Evolutionary conservation across 2,329 filamentous ascomycete species (phyloP), one percentile per base, ranked within the genome.

Genomic region (Colletotrichum liriopes): DNA sequence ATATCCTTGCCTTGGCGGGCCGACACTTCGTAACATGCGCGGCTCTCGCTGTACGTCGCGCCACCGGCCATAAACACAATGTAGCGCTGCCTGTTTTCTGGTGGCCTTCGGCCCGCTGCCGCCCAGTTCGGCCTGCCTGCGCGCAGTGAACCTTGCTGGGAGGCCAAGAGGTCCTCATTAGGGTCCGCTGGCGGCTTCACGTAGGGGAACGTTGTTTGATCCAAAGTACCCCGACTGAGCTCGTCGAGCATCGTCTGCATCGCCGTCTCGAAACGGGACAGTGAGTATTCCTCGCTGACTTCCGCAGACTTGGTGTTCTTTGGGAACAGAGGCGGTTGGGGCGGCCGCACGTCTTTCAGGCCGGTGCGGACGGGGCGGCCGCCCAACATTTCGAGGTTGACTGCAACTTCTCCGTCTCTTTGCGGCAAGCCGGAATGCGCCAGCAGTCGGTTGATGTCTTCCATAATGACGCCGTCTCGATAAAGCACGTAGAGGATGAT

Each of bases 81-180:
- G 65, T 98, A 89, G 64, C 96, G 91, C 81, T 99, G 96, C 65
- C 93, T 91, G 75, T 95, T 97, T 80, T 98, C 96, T 1, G 82
- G 72, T 87, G 90, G 71, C 86, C 91, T 89, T 56, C 93, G 88
- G 54, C 94, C 92, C 12, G 93, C 92, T 65, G 94, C 94, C 2
- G 96, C 96, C 96, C 96, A 99, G 52, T 95, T 98, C 1, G 96
- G 96, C 78, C 98, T 97, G 20, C 95, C 95, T 12, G 94, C 94
- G 70, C 96, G 93, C 32, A 99, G 88, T 18, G 96, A 98, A 16
- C 93, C 90, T 75, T 93, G 88, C 35, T 89, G 83, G 5, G 84
- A 85, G 7, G 86, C 84, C 55, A 89, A 78, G 47, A 89, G 83
- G 72, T 92, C 89, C 69, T 90, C 88, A 73, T 89, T 88, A 20